These are phyloP conservation scores for Seminavis robusta DNA, from an alignment of 108 stramenopile species.

Conservation along the genomic window DNA sequence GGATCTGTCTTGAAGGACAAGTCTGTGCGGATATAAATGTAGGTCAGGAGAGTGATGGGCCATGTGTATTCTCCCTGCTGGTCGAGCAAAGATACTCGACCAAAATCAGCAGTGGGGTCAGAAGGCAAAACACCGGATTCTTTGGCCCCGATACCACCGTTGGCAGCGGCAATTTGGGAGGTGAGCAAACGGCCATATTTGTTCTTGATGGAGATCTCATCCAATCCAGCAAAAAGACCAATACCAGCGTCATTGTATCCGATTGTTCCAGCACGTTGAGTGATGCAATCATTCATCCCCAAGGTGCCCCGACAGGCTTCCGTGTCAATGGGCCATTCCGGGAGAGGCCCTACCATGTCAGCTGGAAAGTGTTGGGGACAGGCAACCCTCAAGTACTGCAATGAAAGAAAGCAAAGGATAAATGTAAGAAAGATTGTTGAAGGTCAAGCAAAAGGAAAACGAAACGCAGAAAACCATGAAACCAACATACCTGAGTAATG, in stretches of 20 bases:
- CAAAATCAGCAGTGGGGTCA: conserved; percentile 36
- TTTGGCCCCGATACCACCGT: conserved; percentile 58
- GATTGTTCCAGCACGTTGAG: conserved; percentile 58
- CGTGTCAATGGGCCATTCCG: conserved; percentile 40
- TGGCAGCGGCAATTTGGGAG: conserved; percentile 40
- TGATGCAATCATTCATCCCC: conserved; percentile 65
- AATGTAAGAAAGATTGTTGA: neutral
- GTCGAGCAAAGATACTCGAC: conserved; percentile 1
- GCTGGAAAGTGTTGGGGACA: conserved; percentile 64
- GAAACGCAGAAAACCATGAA: conserved; percentile 21
- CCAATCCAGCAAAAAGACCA: conserved; percentile 57
- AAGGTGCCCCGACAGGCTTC: conserved; percentile 57
- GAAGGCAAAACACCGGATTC: conserved; percentile 25
- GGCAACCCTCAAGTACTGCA: conserved; percentile 39
- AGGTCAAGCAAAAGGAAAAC: conserved; percentile 5
- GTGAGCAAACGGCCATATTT: conserved; percentile 52
- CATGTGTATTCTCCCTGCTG: conserved; percentile 27
- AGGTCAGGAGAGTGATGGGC: conserved; percentile 59
- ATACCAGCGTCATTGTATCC: conserved; percentile 86
- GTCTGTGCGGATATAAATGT: conserved; percentile 56
- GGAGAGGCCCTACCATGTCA: conserved; percentile 31
- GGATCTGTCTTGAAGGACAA: conserved; percentile 6
- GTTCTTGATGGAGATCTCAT: conserved; percentile 70
- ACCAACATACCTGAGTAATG: conserved; percentile 16
- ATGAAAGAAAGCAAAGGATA: neutral